Percentiles rank a stretch among this genome's conserved stretches.
Evolutionary conservation across 345 rosid genomes (phyloP).

Genomic region (Brassica rapa): DNA sequence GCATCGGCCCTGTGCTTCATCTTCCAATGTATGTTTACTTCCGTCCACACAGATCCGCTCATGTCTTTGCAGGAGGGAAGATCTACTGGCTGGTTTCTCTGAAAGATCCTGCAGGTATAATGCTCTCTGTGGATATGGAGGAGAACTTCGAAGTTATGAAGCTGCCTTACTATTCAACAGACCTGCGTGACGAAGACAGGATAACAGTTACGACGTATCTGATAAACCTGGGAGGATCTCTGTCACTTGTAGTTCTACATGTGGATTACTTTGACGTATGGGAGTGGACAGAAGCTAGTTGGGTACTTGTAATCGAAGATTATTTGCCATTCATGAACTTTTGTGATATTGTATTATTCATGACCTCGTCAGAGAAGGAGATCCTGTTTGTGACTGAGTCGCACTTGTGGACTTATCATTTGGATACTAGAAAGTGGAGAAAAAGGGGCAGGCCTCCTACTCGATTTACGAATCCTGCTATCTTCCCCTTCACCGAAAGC

Average conservation of each 20-base stretch:
- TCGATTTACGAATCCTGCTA: not conserved
- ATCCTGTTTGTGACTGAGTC: not conserved
- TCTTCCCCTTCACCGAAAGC: constrained; percentile 33
- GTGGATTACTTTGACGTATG: not conserved
- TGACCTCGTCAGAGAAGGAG: not conserved
- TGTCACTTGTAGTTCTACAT: not conserved
- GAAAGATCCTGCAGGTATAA: not conserved
- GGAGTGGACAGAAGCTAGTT: not conserved
- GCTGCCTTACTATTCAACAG: not conserved
- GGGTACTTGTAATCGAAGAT: not conserved
- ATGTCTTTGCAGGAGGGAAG: constrained; percentile 33
- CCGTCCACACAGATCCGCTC: constrained; percentile 12
- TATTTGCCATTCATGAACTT: not conserved
- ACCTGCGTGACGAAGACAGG: not conserved
- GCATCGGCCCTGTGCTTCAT: constrained; percentile 35
- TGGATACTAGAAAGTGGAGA: not conserved
- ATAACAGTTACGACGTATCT: not conserved
- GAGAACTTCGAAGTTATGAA: not conserved
- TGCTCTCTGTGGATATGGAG: constrained; percentile 27
- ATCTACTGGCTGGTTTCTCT: constrained; percentile 40
- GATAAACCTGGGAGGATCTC: not conserved
- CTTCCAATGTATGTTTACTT: constrained; percentile 19
- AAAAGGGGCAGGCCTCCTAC: not conserved
- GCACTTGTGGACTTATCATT: not conserved
- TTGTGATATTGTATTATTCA: not conserved